Evolutionary conservation across 495 filamentous ascomycete genomes (phyloP), one percentile per base, ranked within the genome.

Genomic region (Neurospora sp.): DNA sequence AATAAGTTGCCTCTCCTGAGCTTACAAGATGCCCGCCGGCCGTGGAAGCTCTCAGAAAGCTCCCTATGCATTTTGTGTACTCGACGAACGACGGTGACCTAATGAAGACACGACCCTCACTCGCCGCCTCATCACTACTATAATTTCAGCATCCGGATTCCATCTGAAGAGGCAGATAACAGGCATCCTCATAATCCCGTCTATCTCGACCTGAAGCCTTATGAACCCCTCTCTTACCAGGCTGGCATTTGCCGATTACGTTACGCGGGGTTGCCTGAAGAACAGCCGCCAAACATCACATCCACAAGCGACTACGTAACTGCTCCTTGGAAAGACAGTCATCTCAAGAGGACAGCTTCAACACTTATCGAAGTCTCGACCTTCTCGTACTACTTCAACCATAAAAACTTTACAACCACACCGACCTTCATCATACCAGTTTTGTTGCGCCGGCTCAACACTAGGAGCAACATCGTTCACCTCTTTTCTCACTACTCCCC

Each of bases 1-100:
- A 68, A 44, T 31, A 31, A 31, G 27, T 72, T 75, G 73, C 75
- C 73, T 72, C 75, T 75, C 76, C 70, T 35, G 53, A 75, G 37
- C 48, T 48, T 69, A 69, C 68, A 70, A 71, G 42, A 42, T 69
- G 35, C 53, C 44, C 59, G 10, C 40, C 53, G 37, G 70, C 66
- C 40, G 40, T 74, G 73, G 73, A 74, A 74, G 73, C 70, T 74
- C 73, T 68, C 69, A 44, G 74, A 71, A 71, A 70, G 71, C 31
- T 27, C 18, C 14, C 39, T 42, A 73, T 71, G 40, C 68, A 69
- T 68, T n/a, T 72, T n/a, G 39, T 61, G 40, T 59, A 27, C 20
- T 27, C 11, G 12, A 61, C 22, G 53, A 61, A 61, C 22, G 22
- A 61, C 53, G 53, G 48, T 59, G 48, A 35, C 53, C 12, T 3